phyloP scores from a whole-genome alignment of 306 rosid genomes.

The Cicer cuneatum region DNA sequence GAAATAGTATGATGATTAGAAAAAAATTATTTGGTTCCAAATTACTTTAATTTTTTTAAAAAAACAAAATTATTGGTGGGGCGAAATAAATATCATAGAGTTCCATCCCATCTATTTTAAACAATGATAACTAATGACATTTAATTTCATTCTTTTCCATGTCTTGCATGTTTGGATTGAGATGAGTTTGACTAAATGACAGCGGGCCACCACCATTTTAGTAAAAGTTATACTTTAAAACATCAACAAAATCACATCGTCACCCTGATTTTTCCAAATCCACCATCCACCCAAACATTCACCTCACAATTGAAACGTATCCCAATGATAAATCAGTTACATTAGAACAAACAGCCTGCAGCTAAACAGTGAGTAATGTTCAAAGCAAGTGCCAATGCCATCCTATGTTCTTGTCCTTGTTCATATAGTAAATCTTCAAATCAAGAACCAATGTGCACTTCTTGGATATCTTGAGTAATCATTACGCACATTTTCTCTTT shows the following conservation, averaged over 20 bases:
- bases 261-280: too few relatives aligned
- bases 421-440: slow-evolving; percentile 37
- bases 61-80: neutral
- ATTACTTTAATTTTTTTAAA: neutral
- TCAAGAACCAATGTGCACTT: slow-evolving; percentile 23
- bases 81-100: neutral
- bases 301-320: slow-evolving; percentile 14
- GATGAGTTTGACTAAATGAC: too few relatives aligned
- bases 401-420: slow-evolving; percentile 16
- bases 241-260: too few relatives aligned
- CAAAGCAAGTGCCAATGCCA: slow-evolving; percentile 3
- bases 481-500: neutral
- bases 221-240: too few relatives aligned
- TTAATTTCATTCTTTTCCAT: slow-evolving; percentile 10
- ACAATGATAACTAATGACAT: slow-evolving; percentile 16
- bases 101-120: slow-evolving; percentile 16
- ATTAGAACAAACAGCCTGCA: slow-evolving; percentile 11
- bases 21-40: slow-evolving; percentile 5
- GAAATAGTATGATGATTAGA: neutral
- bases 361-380: slow-evolving; percentile 14
- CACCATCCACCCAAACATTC: too few relatives aligned
- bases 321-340: neutral
- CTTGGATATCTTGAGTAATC: slow-evolving; percentile 24
- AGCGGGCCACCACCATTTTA: too few relatives aligned
- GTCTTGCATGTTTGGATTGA: too few relatives aligned